Conservation (phyloP, 73 alveolate species). For the Paramecium octaurelia region DNA sequence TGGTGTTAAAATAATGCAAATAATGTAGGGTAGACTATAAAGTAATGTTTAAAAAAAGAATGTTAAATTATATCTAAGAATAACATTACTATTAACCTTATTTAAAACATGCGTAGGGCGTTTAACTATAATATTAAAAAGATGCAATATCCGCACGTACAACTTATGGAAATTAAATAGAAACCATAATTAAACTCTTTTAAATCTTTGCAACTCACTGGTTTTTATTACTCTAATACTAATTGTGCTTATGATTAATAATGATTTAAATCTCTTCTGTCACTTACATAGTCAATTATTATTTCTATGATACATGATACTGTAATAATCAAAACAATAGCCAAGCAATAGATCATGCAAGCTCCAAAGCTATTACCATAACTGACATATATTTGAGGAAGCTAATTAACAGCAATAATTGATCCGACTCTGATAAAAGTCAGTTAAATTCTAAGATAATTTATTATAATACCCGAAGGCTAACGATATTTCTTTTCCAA, state of each 20-base stretch:
- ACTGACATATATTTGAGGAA: not conserved
- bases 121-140: not conserved
- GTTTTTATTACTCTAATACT: not conserved
- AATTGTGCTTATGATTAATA: not conserved
- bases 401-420: not conserved
- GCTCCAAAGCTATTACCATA: not conserved
- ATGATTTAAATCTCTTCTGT: not conserved
- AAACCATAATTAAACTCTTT: not conserved
- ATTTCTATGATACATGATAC: not conserved
- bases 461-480: not conserved
- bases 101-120: not conserved
- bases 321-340: not conserved
- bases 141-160: not conserved
- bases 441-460: not conserved
- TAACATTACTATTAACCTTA: not conserved
- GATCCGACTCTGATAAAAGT: not conserved
- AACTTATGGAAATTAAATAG: not conserved
- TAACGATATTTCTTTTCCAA: not conserved
- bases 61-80: not conserved
- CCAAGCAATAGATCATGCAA: not conserved
- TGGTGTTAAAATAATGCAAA: not conserved
- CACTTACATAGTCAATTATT: not conserved
- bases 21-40: not conserved
- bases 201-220: not conserved
- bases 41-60: not conserved